A percentile compares a stretch with the other conserved stretches of the same genome.
phyloP scores from a whole-genome alignment of 345 rosid genomes.

The Eutrema japonicum region DNA sequence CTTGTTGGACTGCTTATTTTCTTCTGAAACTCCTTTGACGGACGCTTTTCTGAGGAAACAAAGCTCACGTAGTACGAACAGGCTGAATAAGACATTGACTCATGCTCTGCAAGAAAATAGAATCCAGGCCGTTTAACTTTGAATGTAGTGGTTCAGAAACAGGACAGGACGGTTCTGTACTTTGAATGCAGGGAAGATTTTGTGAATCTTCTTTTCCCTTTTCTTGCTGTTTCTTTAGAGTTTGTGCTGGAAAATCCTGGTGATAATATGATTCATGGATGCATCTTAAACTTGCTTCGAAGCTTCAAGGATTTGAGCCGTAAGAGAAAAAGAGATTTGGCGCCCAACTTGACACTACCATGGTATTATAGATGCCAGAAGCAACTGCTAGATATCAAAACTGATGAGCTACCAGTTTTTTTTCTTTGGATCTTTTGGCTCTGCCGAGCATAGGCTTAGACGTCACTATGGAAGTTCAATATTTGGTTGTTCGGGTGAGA shows the following conservation, averaged over 20 bases:
- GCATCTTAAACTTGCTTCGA: not conserved
- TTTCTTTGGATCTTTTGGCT: no score
- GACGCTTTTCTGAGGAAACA: no score
- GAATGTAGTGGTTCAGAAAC: not conserved
- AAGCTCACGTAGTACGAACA: no score
- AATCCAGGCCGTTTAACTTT: no score
- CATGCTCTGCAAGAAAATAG: no score
- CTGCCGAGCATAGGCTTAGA: no score
- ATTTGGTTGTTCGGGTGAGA: not conserved
- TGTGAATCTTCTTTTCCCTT: no score
- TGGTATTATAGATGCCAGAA: not conserved
- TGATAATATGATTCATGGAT: not conserved
- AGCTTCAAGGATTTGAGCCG: not conserved
- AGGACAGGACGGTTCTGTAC: not conserved
- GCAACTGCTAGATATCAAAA: not conserved
- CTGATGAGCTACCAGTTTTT: not conserved
- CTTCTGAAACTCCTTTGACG: no score
- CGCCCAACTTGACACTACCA: not conserved
- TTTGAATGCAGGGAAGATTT: not conserved
- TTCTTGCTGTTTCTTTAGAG: not conserved
- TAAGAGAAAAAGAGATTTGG: not conserved
- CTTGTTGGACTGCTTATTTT: no score
- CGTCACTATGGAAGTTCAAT: no score
- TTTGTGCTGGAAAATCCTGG: not conserved
- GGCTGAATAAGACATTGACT: no score